Base-by-base conservation (phyloP, 2,329 filamentous ascomycete genomes). In the Hypoxylon sp. region DNA sequence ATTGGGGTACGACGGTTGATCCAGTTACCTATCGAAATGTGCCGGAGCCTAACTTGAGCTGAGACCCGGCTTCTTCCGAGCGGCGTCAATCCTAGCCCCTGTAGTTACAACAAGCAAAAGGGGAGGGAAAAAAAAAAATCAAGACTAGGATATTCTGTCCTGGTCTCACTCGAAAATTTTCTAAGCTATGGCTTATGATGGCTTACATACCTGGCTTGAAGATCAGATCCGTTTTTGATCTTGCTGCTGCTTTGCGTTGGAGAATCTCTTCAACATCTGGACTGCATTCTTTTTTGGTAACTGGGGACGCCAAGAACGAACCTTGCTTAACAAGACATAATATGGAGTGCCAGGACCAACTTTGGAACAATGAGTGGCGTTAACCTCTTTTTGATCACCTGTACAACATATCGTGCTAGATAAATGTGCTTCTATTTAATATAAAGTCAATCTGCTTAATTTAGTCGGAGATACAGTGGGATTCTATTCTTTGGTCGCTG, bases 31-130 rank as follows among this genome's bases (percentile, higher is more conserved):
- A 38, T 45, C 17, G 50, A 62, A 70, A 70, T 63, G 48, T 65
- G 63, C 63, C 65, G 61, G 68, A 32, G 58, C 36, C 34, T 21
- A 48, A 41, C 32, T 50, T n/a, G 38, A 43, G 28, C 55, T 45
- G 52, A 17, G 25, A 19, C 30, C 68, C 68, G 68, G 50, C 21
- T 68, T 70, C 56, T 63, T 56, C 68, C 68, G 68, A 65, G 36
- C 52, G 11, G 57, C 19, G 32, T 43, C 50, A 13, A 53, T 52
- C 58, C 23, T 23, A 51, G 30, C 13, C 36, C 45, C 13, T 45
- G 43, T 49, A 11, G 2, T 41, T n/a, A 41, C n/a, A n/a, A 41
- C n/a, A n/a, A 41, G 38, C 17, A 43, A 21, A 43, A 38, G 13
- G 34, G 5, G 14, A 17, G 10, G 14, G 13, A 38, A 38, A 34